Conservation (phyloP, 768 basidiomycete species). For the Trametes punicea region DNA sequence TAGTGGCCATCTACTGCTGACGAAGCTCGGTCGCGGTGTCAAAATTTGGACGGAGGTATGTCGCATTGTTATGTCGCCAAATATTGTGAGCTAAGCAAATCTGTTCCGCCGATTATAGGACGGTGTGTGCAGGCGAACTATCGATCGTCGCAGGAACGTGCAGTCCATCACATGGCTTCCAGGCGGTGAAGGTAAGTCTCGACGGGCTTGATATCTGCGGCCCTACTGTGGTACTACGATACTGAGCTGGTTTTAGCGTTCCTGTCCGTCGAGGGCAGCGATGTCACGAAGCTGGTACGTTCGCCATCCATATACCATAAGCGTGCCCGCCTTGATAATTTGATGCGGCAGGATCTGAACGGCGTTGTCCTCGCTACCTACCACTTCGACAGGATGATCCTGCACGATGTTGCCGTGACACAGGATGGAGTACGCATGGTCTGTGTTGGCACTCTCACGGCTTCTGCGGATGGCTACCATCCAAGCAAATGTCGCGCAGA, state of each 20-base stretch:
- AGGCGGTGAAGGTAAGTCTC: slow-evolving; percentile 47
- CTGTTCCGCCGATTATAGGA: slow-evolving; percentile 39
- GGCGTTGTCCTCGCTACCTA: slow-evolving; percentile 60
- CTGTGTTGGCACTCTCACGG: slow-evolving; percentile 64
- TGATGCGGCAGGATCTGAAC: slow-evolving; percentile 45
- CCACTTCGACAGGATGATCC: slow-evolving; percentile 55
- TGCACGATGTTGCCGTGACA: slow-evolving; percentile 71
- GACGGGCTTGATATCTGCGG: neutral
- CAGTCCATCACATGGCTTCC: slow-evolving; percentile 72
- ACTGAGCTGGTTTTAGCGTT: slow-evolving; percentile 42
- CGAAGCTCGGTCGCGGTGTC: slow-evolving; percentile 59
- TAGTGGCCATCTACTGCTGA: slow-evolving; percentile 56
- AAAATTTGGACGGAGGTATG: slow-evolving; percentile 71
- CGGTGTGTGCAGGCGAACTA: slow-evolving; percentile 65
- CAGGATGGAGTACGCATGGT: slow-evolving; percentile 62
- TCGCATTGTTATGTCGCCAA: neutral
- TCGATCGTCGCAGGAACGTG: slow-evolving; percentile 51
- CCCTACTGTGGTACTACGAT: neutral
- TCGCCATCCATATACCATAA: neutral
- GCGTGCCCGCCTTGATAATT: too few relatives aligned
- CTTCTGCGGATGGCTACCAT: slow-evolving; percentile 57
- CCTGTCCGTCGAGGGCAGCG: slow-evolving; percentile 64
- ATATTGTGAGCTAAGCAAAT: neutral
- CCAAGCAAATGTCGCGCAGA: slow-evolving; percentile 70
- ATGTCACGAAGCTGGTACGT: slow-evolving; percentile 57